A percentile compares a stretch with the other conserved stretches of the same genome.
Evolutionary conservation across 441 rosid species (phyloP).

Genomic region (Pelargonium citronellum): DNA sequence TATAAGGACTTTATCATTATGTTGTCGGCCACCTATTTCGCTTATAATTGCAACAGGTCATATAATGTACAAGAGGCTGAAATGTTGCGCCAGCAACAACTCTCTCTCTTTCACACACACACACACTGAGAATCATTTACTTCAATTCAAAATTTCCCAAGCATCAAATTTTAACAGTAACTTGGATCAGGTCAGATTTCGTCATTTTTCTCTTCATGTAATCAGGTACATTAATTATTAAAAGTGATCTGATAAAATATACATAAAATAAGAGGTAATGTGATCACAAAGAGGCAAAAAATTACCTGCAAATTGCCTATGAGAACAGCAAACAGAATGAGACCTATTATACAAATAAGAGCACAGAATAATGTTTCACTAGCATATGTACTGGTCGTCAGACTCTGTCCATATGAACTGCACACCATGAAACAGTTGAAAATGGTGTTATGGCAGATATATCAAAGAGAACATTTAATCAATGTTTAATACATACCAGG

Average conservation of each 20-base stretch:
- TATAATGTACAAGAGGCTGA: not conserved
- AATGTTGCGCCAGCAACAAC: not conserved
- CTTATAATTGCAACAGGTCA: not conserved
- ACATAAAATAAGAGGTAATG: not conserved
- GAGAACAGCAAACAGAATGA: constrained; percentile 80
- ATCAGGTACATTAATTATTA: not conserved
- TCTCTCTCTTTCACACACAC: too few species aligned
- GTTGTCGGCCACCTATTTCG: not conserved
- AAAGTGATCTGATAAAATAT: not conserved
- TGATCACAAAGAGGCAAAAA: not conserved
- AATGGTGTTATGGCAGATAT: too few species aligned
- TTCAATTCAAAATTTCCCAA: too few species aligned
- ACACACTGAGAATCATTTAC: too few species aligned
- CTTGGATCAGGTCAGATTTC: not conserved
- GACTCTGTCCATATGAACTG: constrained; percentile 93
- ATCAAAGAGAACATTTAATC: not conserved
- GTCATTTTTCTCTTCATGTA: not conserved
- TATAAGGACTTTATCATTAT: constrained; percentile 2
- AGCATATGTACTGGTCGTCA: constrained; percentile 69
- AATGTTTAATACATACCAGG: not conserved
- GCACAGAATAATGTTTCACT: constrained; percentile 83
- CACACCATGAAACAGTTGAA: constrained; percentile 9
- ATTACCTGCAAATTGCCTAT: constrained; percentile 95
- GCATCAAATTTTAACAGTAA: not conserved
- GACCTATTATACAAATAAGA: constrained; percentile 74